Conservation (phyloP, 257 asterid species). For the Misopates orontium region DNA sequence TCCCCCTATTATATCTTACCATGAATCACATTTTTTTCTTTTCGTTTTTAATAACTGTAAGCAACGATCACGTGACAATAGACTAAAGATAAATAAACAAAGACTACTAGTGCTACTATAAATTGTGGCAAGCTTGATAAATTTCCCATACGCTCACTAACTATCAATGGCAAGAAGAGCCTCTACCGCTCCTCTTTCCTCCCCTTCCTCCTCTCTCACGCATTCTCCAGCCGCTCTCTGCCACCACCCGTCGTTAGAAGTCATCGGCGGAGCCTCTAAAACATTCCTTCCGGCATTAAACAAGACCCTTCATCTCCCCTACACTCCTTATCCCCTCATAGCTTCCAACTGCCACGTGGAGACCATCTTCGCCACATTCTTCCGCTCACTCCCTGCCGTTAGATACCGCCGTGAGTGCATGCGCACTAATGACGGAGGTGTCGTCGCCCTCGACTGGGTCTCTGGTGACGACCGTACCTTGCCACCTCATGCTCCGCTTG, state of each 20-base stretch:
- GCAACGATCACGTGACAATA: too few species aligned
- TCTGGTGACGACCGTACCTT: slow-evolving; percentile 55
- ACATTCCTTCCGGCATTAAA: slow-evolving; percentile 65
- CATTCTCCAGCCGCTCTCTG: too few species aligned
- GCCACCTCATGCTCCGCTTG: slow-evolving; percentile 68
- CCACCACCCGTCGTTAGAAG: slow-evolving; percentile 48
- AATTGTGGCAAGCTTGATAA: too few species aligned
- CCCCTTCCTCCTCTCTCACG: too few species aligned
- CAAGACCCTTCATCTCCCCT: slow-evolving; percentile 50
- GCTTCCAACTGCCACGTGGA: slow-evolving; percentile 76
- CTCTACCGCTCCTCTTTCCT: too few species aligned
- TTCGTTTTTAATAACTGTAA: too few species aligned
- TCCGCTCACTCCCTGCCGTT: slow-evolving; percentile 71
- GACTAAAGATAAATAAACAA: too few species aligned
- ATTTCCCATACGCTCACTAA: too few species aligned
- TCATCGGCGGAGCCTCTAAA: slow-evolving; percentile 50
- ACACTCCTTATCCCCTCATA: slow-evolving; percentile 58
- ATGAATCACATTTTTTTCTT: too few species aligned
- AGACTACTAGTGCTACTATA: too few species aligned
- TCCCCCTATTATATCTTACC: too few species aligned
- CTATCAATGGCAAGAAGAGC: too few species aligned
- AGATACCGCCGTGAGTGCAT: slow-evolving; percentile 78
- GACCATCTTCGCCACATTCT: slow-evolving; percentile 88
- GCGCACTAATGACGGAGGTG: slow-evolving; percentile 75
- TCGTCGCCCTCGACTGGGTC: slow-evolving; percentile 86